phyloP scores from a whole-genome alignment of 2,329 filamentous ascomycete species.

The Neoscytalidium dimidiatum region DNA sequence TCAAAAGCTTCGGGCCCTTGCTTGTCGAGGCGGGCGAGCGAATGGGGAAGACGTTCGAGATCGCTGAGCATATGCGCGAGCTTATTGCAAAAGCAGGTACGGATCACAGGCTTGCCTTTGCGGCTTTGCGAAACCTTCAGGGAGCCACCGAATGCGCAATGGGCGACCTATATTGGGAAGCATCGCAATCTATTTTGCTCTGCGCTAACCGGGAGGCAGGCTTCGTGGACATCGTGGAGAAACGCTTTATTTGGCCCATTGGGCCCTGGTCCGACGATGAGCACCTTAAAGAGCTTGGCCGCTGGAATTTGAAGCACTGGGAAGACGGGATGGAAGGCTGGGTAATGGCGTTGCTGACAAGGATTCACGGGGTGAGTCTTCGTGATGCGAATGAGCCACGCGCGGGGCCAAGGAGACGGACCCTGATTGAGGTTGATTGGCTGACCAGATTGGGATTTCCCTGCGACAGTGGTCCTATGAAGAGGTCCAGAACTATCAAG shows the following conservation, averaged over 20 bases:
- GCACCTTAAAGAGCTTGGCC: constrained; percentile 35
- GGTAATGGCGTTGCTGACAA: constrained; percentile 43
- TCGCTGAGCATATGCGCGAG: constrained; percentile 30
- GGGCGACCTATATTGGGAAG: not conserved
- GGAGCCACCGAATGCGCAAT: not conserved
- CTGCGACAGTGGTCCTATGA: constrained; percentile 16
- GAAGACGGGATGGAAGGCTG: constrained; percentile 44
- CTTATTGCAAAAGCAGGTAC: constrained; percentile 22
- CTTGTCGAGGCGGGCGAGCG: constrained; percentile 24
- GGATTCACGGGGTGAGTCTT: constrained; percentile 34
- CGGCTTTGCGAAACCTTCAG: not conserved
- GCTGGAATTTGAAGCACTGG: constrained; percentile 43
- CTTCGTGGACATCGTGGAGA: constrained; percentile 31
- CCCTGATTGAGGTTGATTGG: not conserved
- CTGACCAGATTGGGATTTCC: not conserved
- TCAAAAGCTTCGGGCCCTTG: not conserved
- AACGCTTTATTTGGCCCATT: constrained; percentile 35
- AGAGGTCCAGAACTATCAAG: constrained; percentile 13
- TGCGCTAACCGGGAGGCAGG: constrained; percentile 21
- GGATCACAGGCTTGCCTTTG: not conserved
- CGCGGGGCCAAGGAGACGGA: not conserved
- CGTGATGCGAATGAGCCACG: too few relatives aligned
- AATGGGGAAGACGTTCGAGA: constrained; percentile 32
- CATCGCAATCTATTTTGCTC: constrained; percentile 18
- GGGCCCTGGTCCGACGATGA: constrained; percentile 36